Evolutionary conservation across 75 land plant genomes (phyloP).

Genomic region (Adiantum capillusveneris): DNA sequence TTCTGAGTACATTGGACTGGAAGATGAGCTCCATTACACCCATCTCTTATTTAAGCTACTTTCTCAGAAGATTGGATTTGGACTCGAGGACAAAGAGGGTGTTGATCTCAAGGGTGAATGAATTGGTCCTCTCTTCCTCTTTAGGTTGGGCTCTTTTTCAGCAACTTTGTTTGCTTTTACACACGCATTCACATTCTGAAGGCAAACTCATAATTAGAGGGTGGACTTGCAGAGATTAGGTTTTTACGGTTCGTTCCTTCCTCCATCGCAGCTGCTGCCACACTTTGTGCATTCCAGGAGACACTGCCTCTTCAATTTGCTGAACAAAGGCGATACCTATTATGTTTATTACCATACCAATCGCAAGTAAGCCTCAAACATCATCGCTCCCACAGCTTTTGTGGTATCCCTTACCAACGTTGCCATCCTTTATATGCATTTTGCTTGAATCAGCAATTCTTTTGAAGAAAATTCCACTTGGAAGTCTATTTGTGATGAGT

Average conservation of each 20-base stretch:
- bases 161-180: too few relatives aligned
- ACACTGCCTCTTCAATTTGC: conserved; percentile 29
- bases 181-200: too few relatives aligned
- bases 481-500: too few relatives aligned
- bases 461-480: too few relatives aligned
- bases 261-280: conserved; percentile 49
- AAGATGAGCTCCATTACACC: conserved; percentile 68
- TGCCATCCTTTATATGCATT: too few relatives aligned
- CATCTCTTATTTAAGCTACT: conserved; percentile 54
- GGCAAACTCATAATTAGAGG: too few relatives aligned
- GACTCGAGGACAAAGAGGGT: conserved; percentile 20
- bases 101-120: conserved; percentile 22
- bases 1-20: conserved; percentile 53
- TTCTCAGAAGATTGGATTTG: conserved; percentile 2
- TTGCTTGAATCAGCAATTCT: too few relatives aligned
- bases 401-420: too few relatives aligned
- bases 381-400: too few relatives aligned
- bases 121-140: conserved; percentile 45
- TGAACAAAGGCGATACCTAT: conserved; percentile 19
- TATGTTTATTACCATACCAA: too few relatives aligned
- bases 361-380: too few relatives aligned
- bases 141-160: conserved; percentile 32
- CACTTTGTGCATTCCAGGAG: conserved; percentile 41
- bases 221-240: conserved; percentile 36
- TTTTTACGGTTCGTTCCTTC: conserved; percentile 47